phyloP scores from a whole-genome alignment of 805 yeast genomes.

The Wickerhamiella australiensis region DNA sequence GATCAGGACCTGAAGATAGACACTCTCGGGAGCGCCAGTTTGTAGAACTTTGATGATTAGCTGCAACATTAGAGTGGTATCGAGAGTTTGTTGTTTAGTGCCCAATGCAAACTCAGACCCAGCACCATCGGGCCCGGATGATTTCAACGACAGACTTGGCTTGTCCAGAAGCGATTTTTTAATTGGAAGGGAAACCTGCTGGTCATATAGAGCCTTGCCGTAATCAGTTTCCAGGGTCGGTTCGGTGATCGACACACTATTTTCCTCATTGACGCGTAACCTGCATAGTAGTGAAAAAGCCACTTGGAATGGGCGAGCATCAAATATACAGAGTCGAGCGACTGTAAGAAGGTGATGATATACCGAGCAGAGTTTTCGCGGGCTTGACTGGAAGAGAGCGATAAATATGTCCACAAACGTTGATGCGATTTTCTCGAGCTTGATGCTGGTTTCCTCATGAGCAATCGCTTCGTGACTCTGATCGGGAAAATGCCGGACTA shows the following conservation, averaged over 20 bases:
- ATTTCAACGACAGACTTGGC: constrained; percentile 25
- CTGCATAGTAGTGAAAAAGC: constrained; percentile 20
- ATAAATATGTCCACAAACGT: constrained; percentile 9
- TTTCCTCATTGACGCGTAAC: constrained; percentile 17
- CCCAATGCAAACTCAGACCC: neutral
- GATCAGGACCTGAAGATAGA: constrained; percentile 49
- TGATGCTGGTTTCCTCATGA: constrained; percentile 1
- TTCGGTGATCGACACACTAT: constrained; percentile 16
- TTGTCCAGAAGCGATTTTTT: constrained; percentile 30
- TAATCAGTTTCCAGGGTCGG: constrained; percentile 19
- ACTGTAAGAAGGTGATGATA: constrained; percentile 11
- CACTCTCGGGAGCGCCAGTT: constrained; percentile 48
- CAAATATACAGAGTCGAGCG: constrained; percentile 11
- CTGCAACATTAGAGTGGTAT: constrained; percentile 41
- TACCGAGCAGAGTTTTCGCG: constrained; percentile 4
- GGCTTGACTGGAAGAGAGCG: neutral
- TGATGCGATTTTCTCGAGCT: constrained; percentile 11
- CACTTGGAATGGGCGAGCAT: constrained; percentile 16
- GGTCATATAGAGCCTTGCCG: constrained; percentile 18
- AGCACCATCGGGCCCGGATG: neutral
- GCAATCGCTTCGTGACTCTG: constrained; percentile 4
- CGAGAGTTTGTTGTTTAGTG: constrained; percentile 27
- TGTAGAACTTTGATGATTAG: constrained; percentile 35
- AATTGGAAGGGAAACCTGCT: constrained; percentile 31
- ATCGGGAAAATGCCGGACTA: constrained; percentile 10